Evolutionary conservation across 2,329 filamentous ascomycete species (phyloP).

Genomic region (Calycina herbarum): DNA sequence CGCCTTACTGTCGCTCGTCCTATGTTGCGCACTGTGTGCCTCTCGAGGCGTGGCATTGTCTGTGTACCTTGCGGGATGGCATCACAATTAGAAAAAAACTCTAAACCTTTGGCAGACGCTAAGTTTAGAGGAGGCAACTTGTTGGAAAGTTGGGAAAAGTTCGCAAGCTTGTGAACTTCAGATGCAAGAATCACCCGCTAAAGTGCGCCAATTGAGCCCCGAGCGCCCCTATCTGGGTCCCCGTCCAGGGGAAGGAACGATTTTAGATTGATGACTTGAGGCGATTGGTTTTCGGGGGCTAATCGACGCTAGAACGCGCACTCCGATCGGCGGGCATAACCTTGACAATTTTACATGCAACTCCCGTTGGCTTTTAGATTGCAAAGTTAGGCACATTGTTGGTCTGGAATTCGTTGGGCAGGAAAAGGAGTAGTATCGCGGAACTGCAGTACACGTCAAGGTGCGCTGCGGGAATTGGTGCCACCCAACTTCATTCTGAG

Average conservation of each 20-base stretch:
- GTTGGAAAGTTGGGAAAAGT: no score
- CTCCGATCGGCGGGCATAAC: neutral
- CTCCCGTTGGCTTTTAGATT: neutral
- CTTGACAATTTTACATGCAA: constrained; percentile 5
- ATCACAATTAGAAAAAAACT: neutral
- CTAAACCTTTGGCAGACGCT: neutral
- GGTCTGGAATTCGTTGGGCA: neutral
- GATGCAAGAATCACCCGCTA: neutral
- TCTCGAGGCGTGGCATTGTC: neutral
- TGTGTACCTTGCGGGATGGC: neutral
- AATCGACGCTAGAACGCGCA: neutral
- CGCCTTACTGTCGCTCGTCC: neutral
- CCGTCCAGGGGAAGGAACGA: neutral
- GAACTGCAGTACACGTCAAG: constrained; percentile 1
- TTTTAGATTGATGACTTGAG: neutral
- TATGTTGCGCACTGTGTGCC: neutral
- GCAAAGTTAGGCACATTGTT: neutral
- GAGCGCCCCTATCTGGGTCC: neutral
- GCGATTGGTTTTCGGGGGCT: neutral
- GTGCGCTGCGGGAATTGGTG: neutral
- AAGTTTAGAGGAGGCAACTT: neutral
- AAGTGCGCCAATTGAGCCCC: neutral
- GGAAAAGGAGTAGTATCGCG: neutral
- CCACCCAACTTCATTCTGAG: neutral
- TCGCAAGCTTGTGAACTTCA: neutral